Evolutionary conservation across 768 basidiomycete genomes (phyloP), one percentile per base, ranked within the genome.

Genomic region (Termitomyces sp.): DNA sequence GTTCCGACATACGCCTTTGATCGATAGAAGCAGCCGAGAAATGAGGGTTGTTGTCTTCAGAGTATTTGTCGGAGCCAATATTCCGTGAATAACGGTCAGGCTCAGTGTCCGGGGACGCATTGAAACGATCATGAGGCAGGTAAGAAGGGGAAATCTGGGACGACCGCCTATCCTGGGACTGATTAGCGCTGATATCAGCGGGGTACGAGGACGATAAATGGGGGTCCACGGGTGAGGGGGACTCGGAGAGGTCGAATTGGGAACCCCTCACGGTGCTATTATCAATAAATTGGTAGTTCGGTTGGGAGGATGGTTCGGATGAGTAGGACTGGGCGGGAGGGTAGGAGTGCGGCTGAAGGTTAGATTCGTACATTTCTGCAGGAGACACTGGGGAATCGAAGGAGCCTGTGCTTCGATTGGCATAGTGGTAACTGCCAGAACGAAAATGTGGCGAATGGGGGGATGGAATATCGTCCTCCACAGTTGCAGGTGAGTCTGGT

Each of bases 1-100:
- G 84, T 67, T 87, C 85, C 65, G 86, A 87, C 82, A 86, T 84
- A 69, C 86, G 82, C 66, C 85, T 77, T 53, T 83, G 82, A 73
- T 85, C 84, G 56, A 80, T 70, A 60, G 75, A 66, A 56, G 73
- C 62, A 65, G 63, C 65, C 63, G 69, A 69, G 64, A 70, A 63
- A 62, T 68, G 59, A 66, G 71, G 63, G 66, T 68, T 69, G 68
- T 70, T 70, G 59, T 54, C 68, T 58, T 64, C 65, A 59, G 71
- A 66, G 66, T 69, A 74, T 64, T 75, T 73, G 61, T 73, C 70
- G 32, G 66, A 49, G 45, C 64, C 53, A 57, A 56, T 60, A 47
- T 63, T 59, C 67, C 75, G 77, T 69, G 76, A 68, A 70, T 73
- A 71, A 59, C 72, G 74, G 62, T 73, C 73, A 54, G 68, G 55